These are phyloP conservation scores for Sclerotiophoma versabilis DNA, from an alignment of 2,329 filamentous ascomycete species.

Conservation along the genomic window DNA sequence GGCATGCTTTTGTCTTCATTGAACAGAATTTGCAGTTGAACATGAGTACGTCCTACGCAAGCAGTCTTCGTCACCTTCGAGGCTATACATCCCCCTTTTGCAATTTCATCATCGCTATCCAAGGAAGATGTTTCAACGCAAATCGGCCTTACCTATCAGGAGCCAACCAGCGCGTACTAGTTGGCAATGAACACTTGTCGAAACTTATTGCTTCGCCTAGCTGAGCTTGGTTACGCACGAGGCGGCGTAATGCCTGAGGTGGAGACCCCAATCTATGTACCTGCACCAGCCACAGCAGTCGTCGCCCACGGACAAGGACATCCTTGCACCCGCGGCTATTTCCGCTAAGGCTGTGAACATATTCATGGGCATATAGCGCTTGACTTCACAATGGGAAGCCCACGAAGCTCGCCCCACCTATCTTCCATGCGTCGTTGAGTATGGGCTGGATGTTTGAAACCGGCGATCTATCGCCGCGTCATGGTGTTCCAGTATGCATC, in stretches of 20 bases:
- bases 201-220: not conserved
- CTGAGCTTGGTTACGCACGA: not conserved
- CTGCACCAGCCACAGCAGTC: conserved; percentile 5
- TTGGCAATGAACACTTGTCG: not conserved
- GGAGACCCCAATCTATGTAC: not conserved
- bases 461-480: conserved; percentile 1
- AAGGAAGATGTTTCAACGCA: not conserved
- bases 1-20: conserved; percentile 6
- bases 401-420: not conserved
- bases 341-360: not conserved
- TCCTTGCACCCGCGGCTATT: not conserved
- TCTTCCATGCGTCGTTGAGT: not conserved
- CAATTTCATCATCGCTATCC: not conserved
- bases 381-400: not conserved
- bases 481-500: not conserved
- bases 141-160: not conserved
- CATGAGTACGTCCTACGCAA: conserved; percentile 10
- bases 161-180: not conserved
- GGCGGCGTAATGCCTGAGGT: not conserved
- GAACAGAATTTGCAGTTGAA: not conserved
- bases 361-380: not conserved
- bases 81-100: not conserved
- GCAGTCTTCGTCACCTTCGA: conserved; percentile 15
- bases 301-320: not conserved
- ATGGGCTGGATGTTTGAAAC: not conserved